Percentiles rank a stretch among this genome's conserved stretches.
phyloP scores from a whole-genome alignment of 768 basidiomycete species.

The Nidula microcarpa region DNA sequence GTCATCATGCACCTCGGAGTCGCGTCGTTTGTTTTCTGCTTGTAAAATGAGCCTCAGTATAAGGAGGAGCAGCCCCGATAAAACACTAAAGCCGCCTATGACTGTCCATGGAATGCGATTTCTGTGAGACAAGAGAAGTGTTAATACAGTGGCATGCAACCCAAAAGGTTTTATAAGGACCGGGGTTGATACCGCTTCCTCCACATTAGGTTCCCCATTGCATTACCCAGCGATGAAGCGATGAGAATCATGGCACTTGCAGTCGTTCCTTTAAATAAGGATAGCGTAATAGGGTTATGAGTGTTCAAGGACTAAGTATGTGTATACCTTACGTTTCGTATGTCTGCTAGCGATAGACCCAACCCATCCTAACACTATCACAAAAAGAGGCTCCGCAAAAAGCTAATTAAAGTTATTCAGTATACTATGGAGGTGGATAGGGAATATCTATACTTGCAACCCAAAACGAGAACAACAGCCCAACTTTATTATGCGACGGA shows the following conservation, averaged over 20 bases:
- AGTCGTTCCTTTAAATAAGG: slow-evolving; percentile 49
- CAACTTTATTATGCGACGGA: slow-evolving; percentile 61
- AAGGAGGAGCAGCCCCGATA: slow-evolving; percentile 52
- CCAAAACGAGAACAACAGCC: slow-evolving; percentile 75
- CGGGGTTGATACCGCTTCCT: slow-evolving; percentile 64
- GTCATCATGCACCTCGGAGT: slow-evolving; percentile 46
- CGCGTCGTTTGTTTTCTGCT: slow-evolving; percentile 60
- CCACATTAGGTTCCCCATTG: slow-evolving; percentile 78
- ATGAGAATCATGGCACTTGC: slow-evolving; percentile 72
- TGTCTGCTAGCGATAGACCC: slow-evolving; percentile 65
- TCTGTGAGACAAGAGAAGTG: slow-evolving; percentile 22
- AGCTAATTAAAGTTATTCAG: slow-evolving; percentile 29
- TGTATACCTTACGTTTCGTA: slow-evolving; percentile 54
- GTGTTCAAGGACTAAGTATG: too few relatives aligned
- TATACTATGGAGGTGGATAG: background rate
- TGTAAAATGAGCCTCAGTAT: slow-evolving; percentile 55
- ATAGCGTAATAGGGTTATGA: background rate
- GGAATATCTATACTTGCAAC: slow-evolving; percentile 43
- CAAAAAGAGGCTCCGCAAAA: slow-evolving; percentile 61
- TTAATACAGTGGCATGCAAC: background rate
- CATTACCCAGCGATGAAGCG: slow-evolving; percentile 75
- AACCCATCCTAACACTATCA: slow-evolving; percentile 70
- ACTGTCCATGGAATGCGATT: slow-evolving; percentile 77
- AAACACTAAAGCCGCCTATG: slow-evolving; percentile 58
- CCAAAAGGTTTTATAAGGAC: slow-evolving; percentile 24